phyloP scores from a whole-genome alignment of 78 protist species.

The Chrysochromulina tobinii region DNA sequence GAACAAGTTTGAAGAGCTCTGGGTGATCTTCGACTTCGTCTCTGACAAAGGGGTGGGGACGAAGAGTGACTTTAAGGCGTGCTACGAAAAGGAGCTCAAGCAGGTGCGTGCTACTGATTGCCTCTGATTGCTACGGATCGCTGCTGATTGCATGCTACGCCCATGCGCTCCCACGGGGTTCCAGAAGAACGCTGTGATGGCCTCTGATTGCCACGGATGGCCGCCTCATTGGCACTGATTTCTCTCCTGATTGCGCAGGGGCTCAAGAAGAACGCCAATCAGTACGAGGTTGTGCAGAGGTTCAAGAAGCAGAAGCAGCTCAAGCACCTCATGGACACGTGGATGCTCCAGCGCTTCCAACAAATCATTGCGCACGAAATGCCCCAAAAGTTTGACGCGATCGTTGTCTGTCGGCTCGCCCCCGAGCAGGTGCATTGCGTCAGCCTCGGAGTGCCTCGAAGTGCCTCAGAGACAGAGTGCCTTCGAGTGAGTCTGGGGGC shows the following conservation, averaged over 20 bases:
- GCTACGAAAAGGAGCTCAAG: not conserved
- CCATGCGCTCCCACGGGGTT: too few species aligned
- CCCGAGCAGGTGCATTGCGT: not conserved
- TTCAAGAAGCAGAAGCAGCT: not conserved
- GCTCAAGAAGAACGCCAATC: not conserved
- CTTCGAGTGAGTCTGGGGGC: too few species aligned
- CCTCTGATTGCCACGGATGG: too few species aligned
- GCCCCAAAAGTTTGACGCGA: not conserved
- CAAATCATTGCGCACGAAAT: not conserved
- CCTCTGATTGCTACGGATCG: too few species aligned
- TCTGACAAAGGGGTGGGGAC: not conserved
- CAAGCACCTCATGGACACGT: not conserved
- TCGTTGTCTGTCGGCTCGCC: not conserved
- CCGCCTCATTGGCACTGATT: too few species aligned
- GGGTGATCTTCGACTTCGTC: not conserved
- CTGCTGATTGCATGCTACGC: too few species aligned
- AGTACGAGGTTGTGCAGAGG: not conserved
- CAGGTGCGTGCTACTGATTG: not conserved
- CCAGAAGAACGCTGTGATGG: too few species aligned
- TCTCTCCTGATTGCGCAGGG: not conserved
- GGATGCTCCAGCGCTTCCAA: slow-evolving; percentile 13
- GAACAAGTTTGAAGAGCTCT: not conserved
- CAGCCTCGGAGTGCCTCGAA: too few species aligned
- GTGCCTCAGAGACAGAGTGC: too few species aligned
- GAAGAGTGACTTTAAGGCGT: not conserved